Evolutionary conservation across 495 filamentous ascomycete species (phyloP).

Genomic region (Cairneyella variabilis): DNA sequence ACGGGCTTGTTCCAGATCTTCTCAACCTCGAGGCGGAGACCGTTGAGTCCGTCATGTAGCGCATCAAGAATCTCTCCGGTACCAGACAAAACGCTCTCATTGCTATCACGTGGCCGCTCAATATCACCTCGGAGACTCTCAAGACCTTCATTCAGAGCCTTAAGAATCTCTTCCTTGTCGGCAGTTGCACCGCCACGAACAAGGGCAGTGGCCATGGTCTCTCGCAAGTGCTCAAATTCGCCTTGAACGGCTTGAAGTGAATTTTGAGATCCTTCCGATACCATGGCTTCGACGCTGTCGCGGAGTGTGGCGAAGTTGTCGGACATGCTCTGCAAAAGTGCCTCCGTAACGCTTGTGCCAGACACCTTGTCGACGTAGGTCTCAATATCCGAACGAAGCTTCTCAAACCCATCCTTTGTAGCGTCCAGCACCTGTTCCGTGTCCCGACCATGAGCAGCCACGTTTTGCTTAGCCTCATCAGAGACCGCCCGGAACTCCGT

Average conservation of each 20-base stretch:
- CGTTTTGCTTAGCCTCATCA: slow-evolving; percentile 69
- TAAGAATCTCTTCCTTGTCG: slow-evolving; percentile 58
- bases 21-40: slow-evolving; percentile 69
- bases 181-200: slow-evolving; percentile 50
- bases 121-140: slow-evolving; percentile 66
- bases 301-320: slow-evolving; percentile 69
- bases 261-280: slow-evolving; percentile 36
- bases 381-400: slow-evolving; percentile 75
- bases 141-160: slow-evolving; percentile 66
- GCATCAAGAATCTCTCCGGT: slow-evolving; percentile 77
- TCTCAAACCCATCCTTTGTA: slow-evolving; percentile 79
- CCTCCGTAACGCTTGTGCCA: slow-evolving; percentile 66
- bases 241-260: slow-evolving; percentile 68
- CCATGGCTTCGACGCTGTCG: slow-evolving; percentile 58
- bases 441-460: slow-evolving; percentile 67
- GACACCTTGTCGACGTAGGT: slow-evolving; percentile 67
- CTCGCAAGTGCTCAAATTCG: slow-evolving; percentile 74
- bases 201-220: slow-evolving; percentile 65
- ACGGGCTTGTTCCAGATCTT: slow-evolving; percentile 73
- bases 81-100: slow-evolving; percentile 53
- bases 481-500: slow-evolving; percentile 54
- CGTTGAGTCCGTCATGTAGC: slow-evolving; percentile 75
- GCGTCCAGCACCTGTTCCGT: slow-evolving; percentile 81
- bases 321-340: slow-evolving; percentile 72
- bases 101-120: slow-evolving; percentile 43